Conservation (phyloP, 75 land plant species). For the Selaginella tamariscina region DNA sequence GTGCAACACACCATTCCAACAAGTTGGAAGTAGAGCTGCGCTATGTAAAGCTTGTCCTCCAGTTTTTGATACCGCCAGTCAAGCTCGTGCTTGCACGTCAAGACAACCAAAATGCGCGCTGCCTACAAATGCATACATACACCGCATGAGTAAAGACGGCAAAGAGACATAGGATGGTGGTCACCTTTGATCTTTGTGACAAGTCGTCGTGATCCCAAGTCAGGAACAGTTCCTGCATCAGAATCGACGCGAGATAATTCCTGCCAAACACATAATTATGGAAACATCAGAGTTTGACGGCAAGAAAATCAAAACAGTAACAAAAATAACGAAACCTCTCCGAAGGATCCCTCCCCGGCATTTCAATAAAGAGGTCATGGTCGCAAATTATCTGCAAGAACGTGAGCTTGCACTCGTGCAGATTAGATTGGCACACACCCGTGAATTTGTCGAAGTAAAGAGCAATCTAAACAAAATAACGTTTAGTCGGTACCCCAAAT, state of each 20-base stretch:
- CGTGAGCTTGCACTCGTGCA: conserved; percentile 96
- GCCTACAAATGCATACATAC: conserved; percentile 35
- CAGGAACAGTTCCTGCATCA: conserved; percentile 90
- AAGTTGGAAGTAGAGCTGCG: conserved; percentile 89
- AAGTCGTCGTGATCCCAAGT: conserved; percentile 97
- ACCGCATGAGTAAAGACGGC: conserved; percentile 1
- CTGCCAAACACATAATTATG: conserved; percentile 28
- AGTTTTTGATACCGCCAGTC: conserved; percentile 87
- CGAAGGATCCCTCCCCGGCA: conserved; percentile 99
- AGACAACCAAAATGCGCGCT: conserved; percentile 84
- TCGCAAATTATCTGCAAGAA: conserved; percentile 91
- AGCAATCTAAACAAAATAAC: conserved; percentile 52
- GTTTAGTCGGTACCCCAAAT: not conserved
- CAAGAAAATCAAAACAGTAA: conserved; percentile 12
- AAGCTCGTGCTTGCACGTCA: conserved; percentile 98
- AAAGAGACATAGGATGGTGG: not conserved
- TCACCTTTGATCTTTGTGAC: conserved; percentile 64
- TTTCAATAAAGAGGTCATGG: conserved; percentile 97
- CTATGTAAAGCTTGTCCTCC: conserved; percentile 94
- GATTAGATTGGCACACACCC: conserved; percentile 71
- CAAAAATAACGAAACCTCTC: conserved; percentile 51
- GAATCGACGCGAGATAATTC: conserved; percentile 83
- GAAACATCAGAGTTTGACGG: not conserved
- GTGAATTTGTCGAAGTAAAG: conserved; percentile 93
- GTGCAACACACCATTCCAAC: conserved; percentile 55